phyloP scores from a whole-genome alignment of 2,329 filamentous ascomycete genomes.

The Hymenoscyphus fraxineus region DNA sequence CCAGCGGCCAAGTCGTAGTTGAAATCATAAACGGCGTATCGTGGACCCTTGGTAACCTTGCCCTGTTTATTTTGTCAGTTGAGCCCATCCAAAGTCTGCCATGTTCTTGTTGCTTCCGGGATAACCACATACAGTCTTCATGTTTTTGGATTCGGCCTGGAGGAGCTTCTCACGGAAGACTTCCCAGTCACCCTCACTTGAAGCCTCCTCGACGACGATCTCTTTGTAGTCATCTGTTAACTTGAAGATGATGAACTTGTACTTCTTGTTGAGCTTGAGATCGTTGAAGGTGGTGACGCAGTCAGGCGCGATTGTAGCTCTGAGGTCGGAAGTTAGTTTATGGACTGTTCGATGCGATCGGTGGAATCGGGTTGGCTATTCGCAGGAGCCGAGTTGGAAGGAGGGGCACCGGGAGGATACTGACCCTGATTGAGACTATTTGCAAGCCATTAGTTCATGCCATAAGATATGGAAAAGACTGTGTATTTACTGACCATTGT shows the following conservation, averaged over 20 bases:
- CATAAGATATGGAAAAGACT: not conserved
- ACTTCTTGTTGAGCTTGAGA: conserved; percentile 75
- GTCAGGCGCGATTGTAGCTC: conserved; percentile 68
- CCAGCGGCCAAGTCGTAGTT: conserved; percentile 69
- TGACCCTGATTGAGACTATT: conserved; percentile 66
- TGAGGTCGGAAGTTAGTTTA: conserved; percentile 36
- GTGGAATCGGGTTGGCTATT: not conserved
- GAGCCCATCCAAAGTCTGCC: not conserved
- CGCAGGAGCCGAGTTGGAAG: not conserved
- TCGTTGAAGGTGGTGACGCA: conserved; percentile 73
- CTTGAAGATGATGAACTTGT: conserved; percentile 87
- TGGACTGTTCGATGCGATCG: not conserved
- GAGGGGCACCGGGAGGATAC: conserved; percentile 34
- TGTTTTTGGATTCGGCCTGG: conserved; percentile 66
- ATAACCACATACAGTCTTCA: conserved; percentile 50
- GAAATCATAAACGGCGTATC: conserved; percentile 84
- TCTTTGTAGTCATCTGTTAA: conserved; percentile 78
- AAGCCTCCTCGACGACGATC: conserved; percentile 75
- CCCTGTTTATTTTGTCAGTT: conserved; percentile 42
- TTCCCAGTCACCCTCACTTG: conserved; percentile 64
- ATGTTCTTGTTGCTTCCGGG: not conserved
- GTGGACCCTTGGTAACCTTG: conserved; percentile 61
- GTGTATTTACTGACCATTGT: conserved; percentile 19
- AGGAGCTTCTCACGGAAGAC: conserved; percentile 73
- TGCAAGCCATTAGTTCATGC: conserved; percentile 20